phyloP scores from a whole-genome alignment of 768 basidiomycete genomes.

The Crucibulum laeve region DNA sequence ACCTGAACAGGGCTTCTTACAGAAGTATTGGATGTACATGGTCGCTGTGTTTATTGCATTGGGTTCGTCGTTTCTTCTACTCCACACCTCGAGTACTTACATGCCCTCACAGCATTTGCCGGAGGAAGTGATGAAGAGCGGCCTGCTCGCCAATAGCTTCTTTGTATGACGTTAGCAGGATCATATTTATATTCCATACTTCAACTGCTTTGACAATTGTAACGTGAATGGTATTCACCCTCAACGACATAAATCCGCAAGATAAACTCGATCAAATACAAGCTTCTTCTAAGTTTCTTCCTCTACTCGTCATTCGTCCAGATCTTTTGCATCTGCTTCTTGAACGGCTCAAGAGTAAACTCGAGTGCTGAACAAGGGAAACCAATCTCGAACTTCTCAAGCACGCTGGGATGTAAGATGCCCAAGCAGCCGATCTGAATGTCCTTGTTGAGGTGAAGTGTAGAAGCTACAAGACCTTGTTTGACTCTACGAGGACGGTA shows the following conservation, averaged over 20 bases:
- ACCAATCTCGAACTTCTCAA: slow-evolving; percentile 89
- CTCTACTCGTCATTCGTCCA: slow-evolving; percentile 51
- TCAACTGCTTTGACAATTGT: too few species aligned
- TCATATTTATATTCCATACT: too few species aligned
- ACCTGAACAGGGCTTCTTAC: slow-evolving; percentile 74
- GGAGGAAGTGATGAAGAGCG: too few species aligned
- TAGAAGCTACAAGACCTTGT: slow-evolving; percentile 34
- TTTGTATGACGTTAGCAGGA: too few species aligned
- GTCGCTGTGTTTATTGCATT: slow-evolving; percentile 52
- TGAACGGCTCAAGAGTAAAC: slow-evolving; percentile 94
- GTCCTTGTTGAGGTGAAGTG: slow-evolving; percentile 46
- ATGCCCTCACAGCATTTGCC: slow-evolving; percentile 22
- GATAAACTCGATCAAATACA: not conserved
- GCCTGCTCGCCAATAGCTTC: too few species aligned
- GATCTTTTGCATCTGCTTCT: slow-evolving; percentile 58
- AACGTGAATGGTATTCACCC: too few species aligned
- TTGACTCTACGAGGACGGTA: slow-evolving; percentile 59
- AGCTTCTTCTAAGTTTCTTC: slow-evolving; percentile 3
- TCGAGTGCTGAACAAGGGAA: slow-evolving; percentile 95
- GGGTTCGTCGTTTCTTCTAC: slow-evolving; percentile 34
- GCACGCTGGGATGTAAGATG: slow-evolving; percentile 87
- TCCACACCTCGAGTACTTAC: not conserved
- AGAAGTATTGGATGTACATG: slow-evolving; percentile 91
- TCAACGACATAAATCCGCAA: not conserved
- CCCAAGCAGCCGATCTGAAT: slow-evolving; percentile 84